Evolutionary conservation across 1,139 yeast species (phyloP).

Genomic region (Taphrina populina): DNA sequence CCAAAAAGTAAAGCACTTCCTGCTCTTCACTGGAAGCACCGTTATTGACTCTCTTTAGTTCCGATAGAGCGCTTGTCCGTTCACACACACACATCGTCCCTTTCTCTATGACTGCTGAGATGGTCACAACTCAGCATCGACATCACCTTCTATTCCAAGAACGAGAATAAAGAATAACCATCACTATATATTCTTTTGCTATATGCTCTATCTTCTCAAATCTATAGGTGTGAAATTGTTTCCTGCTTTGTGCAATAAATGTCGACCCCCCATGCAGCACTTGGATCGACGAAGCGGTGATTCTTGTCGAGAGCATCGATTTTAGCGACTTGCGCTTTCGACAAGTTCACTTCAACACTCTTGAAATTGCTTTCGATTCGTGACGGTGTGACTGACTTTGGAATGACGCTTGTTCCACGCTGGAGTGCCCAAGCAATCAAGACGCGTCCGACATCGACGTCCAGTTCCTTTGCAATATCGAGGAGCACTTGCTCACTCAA

Average conservation of each 20-base stretch:
- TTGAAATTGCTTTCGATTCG: slow-evolving; percentile 47
- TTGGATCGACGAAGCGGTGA: slow-evolving; percentile 31
- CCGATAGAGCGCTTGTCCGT: too few species aligned
- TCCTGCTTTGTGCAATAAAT: slow-evolving; percentile 13
- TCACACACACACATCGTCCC: too few species aligned
- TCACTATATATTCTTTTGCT: too few species aligned
- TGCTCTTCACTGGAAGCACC: not conserved
- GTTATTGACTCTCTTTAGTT: not conserved
- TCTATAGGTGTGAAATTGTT: slow-evolving; percentile 3
- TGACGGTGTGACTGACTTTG: slow-evolving; percentile 54
- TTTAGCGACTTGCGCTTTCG: slow-evolving; percentile 54
- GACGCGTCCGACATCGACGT: slow-evolving; percentile 59
- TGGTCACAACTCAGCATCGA: too few species aligned
- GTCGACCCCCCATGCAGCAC: slow-evolving; percentile 28
- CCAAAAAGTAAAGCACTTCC: slow-evolving; percentile 62
- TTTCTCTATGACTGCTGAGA: too few species aligned
- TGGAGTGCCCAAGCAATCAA: slow-evolving; percentile 73
- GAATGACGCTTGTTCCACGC: slow-evolving; percentile 60
- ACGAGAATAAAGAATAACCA: too few species aligned
- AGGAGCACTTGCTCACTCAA: slow-evolving; percentile 53
- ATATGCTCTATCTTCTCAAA: too few species aligned
- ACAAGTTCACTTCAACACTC: slow-evolving; percentile 51
- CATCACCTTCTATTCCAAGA: too few species aligned
- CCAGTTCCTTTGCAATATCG: slow-evolving; percentile 56
- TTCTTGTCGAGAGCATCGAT: slow-evolving; percentile 29